phyloP scores from a whole-genome alignment of 139 green algal genomes.

The Asterochloris sp. region DNA sequence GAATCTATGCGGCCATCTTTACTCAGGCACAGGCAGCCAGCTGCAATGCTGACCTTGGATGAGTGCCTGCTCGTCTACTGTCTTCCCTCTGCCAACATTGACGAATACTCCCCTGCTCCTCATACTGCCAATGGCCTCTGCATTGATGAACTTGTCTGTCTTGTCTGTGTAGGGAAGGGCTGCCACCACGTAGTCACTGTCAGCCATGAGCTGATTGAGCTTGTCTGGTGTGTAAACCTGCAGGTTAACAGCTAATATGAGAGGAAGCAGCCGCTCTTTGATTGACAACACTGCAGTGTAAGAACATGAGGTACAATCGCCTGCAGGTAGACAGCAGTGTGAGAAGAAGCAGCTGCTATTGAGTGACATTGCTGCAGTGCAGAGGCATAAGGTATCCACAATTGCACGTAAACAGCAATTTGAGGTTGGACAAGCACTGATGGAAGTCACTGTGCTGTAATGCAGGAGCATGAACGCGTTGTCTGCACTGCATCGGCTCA shows the following conservation, averaged over 20 bases:
- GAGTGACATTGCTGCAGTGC: neutral
- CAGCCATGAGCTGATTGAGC: conserved; percentile 51
- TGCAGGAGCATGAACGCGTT: too few species aligned
- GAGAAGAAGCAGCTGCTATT: neutral
- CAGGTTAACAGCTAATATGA: neutral
- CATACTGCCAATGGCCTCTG: conserved; percentile 60
- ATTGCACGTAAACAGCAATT: neutral
- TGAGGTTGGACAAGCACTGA: neutral
- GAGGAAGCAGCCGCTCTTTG: neutral
- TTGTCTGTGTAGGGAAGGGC: conserved; percentile 59
- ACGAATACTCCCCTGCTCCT: conserved; percentile 68
- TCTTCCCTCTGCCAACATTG: conserved; percentile 79
- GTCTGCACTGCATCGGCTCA: too few species aligned
- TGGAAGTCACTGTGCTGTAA: too few species aligned
- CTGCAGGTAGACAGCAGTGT: neutral
- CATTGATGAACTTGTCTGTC: conserved; percentile 54
- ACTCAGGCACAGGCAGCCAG: neutral
- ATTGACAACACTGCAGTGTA: neutral
- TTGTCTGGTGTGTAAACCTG: conserved; percentile 57
- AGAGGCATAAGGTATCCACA: neutral
- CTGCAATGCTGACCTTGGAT: conserved; percentile 30
- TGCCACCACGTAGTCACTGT: conserved; percentile 70
- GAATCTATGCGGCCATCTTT: neutral
- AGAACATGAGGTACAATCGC: too few species aligned
- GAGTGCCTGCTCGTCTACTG: conserved; percentile 68